Base-by-base conservation (phyloP, 257 asterid genomes). In the Rhazya stricta region DNA sequence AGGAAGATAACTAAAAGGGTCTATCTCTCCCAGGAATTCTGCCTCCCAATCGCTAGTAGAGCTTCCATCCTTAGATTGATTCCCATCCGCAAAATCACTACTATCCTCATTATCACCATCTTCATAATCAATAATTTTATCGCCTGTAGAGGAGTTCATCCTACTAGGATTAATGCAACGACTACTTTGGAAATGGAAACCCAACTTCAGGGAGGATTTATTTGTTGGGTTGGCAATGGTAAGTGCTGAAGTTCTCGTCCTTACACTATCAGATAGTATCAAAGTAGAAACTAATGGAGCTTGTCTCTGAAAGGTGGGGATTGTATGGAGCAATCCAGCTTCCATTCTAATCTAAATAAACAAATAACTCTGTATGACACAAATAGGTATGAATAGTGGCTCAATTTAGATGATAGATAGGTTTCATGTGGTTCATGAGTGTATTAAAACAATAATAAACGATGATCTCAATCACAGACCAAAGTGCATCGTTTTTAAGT, bases 21-120 rank as follows among this genome's bases (percentile, higher is more conserved):
- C 73, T 39, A 77, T 69, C 82, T 85, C 86, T 46, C 97, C 96
- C 3, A 92, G 94, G 79, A 94, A 94, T 69, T 87, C 83, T 0
- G 96, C 91, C 80, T 92, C 90, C 99, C 99, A 94, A 75, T 80
- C 67, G 37, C 71, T 46, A 41, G 71, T 63, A 42, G 82, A 69
- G 8, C 62, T 79, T 45, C 80, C 86, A 4, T 75, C 80, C 0
- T 74, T 21, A 67, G 57, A 69, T 13, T 27, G 69, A 63, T 39
- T 39, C 41, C 9, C 45, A 10, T n/a, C 69, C 0, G 57, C 69
- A 27, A 56, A 25, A n/a, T 69, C 77, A 29, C 61, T 67, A 13
- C 32, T 74, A 18, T 67, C 77, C 39, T 70, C 84, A 61, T n/a
- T 62, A 12, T 80, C 86, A 5, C 67, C 79, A n/a, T 56, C 81